Base-by-base conservation (phyloP, 257 asterid genomes). In the Paulownia fortunei region DNA sequence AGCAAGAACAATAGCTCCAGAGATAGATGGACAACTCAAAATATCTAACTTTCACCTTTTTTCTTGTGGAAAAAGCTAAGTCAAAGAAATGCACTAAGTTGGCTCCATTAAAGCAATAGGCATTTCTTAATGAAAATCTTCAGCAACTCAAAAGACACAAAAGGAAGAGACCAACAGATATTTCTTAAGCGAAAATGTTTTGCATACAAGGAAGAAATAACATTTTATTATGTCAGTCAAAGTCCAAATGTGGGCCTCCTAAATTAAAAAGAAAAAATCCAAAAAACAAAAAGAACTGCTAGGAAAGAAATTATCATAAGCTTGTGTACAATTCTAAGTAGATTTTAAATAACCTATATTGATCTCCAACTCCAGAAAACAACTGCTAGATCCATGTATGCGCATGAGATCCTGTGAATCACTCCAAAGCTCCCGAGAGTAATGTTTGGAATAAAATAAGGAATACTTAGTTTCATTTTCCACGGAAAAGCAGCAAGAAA, bases 361-460 rank as follows among this genome's bases (percentile, higher is more conserved):
- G 36, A 12, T 13, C 42, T 39, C 55, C 30, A 47, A 47, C 58
- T 69, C 41, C 3, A 46, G 24, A 0, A 69, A 46, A 55, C 2
- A 77, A 32, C n/a, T 2, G 10, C n/a, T 68, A 56, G 26, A 11
- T 44, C 30, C 6, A 26, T 78, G 7, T 49, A 68, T 26, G 68
- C 73, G 64, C 66, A 10, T 26, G 4, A 30, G 69, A 65, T 10
- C 96, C 98, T 91, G 99, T 77, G 97, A 80, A 95, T 91, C 65
- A 98, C 98, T 62, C 99, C 99, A 90, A 95, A 95, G 84, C 94
- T 95, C 80, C 99, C 99, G 42, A 95, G 90, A 27, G 99, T 93
- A 78, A 93, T 93, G 79, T 95, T 95, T 41, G 99, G 99, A 67
- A 95, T 95, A 69, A 95, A 89, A 82, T 69, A 95, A 56, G 99